A percentile compares a stretch with the other conserved stretches of the same genome.
Conservation (phyloP, 768 basidiomycete genomes). For the Collybia sordida region DNA sequence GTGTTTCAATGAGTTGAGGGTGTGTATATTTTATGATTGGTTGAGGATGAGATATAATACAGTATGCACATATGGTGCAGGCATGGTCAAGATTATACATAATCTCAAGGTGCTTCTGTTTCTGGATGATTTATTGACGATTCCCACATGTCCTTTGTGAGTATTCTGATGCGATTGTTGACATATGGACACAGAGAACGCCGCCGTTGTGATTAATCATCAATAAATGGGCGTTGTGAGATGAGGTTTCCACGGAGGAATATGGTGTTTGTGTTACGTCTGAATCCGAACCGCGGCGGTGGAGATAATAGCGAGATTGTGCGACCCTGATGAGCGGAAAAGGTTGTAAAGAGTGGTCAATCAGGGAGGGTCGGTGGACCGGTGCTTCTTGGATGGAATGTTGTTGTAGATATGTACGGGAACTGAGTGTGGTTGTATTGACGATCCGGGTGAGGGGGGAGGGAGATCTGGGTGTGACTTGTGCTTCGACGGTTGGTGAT, state of each 20-base stretch:
- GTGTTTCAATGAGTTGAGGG: too few species aligned
- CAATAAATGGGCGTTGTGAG: slow-evolving; percentile 11
- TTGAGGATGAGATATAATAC: not conserved
- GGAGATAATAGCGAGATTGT: slow-evolving; percentile 19
- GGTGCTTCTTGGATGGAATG: not conserved
- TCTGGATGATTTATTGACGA: slow-evolving; percentile 21
- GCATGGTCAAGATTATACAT: slow-evolving; percentile 5
- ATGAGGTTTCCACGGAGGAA: slow-evolving; percentile 35
- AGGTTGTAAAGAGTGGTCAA: not conserved
- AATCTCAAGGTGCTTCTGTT: too few species aligned
- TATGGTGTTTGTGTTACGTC: slow-evolving; percentile 3
- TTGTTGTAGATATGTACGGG: not conserved
- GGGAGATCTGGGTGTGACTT: not conserved
- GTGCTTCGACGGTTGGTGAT: slow-evolving; percentile 26
- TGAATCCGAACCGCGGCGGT: slow-evolving; percentile 38
- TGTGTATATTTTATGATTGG: not conserved
- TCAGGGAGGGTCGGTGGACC: slow-evolving; percentile 1
- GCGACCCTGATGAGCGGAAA: not conserved
- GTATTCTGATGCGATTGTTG: slow-evolving; percentile 32
- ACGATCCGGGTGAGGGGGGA: not conserved
- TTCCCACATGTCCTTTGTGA: slow-evolving; percentile 34
- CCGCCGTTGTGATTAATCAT: slow-evolving; percentile 26
- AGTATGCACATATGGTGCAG: not conserved
- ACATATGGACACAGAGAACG: slow-evolving; percentile 32
- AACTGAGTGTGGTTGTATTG: slow-evolving; percentile 9